Conservation (phyloP, 257 asterid genomes). For the Solanum paucissectum region DNA sequence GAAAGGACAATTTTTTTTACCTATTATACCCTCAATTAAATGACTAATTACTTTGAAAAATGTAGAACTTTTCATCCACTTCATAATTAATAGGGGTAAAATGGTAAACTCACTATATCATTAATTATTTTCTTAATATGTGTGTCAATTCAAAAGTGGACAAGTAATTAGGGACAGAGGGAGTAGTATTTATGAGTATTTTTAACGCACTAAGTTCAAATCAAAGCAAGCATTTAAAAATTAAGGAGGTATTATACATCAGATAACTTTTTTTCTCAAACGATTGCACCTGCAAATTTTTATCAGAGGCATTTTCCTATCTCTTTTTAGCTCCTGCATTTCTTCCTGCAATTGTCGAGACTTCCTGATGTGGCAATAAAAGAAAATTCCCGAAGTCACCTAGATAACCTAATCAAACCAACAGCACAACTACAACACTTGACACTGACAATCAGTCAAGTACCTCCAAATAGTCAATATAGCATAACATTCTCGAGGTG, state of each 20-base stretch:
- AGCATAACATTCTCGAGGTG: not conserved
- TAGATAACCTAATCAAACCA: not conserved
- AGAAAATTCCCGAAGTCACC: not conserved
- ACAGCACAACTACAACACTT: not conserved
- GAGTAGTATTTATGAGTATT: not conserved
- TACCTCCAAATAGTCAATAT: not conserved
- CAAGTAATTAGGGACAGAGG: no score
- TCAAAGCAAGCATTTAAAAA: not conserved
- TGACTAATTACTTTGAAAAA: no score
- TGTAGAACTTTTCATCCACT: no score
- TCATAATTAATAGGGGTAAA: no score
- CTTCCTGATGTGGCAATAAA: not conserved
- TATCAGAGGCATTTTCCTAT: not conserved
- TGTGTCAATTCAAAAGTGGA: no score
- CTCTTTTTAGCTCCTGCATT: not conserved
- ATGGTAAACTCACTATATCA: no score
- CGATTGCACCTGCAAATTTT: not conserved
- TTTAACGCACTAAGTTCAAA: not conserved
- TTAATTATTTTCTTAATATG: no score
- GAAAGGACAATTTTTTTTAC: no score
- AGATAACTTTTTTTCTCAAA: not conserved
- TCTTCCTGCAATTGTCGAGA: not conserved
- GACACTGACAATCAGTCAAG: not conserved
- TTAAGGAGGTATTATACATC: not conserved
- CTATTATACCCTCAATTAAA: no score